Evolutionary conservation across 108 stramenopile species (phyloP).

Genomic region (Stephanodiscus triporus): DNA sequence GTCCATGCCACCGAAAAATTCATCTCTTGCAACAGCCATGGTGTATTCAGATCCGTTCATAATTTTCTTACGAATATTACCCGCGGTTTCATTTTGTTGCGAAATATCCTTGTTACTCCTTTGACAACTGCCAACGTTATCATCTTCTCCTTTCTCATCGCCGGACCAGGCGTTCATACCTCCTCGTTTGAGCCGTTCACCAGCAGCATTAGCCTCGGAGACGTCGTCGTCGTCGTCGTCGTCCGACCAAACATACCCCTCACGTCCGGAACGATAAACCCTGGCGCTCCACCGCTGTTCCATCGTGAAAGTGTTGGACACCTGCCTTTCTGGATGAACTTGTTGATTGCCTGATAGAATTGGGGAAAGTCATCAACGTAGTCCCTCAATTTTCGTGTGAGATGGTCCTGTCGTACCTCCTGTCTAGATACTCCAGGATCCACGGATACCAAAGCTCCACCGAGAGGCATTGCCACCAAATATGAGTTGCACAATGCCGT

Average conservation of each 20-base stretch:
- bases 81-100: not conserved
- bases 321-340: too few species aligned
- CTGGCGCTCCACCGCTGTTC: too few species aligned
- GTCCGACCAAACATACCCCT: constrained; percentile 50
- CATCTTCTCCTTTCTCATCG: constrained; percentile 20
- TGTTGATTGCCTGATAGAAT: too few species aligned
- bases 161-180: constrained; percentile 8
- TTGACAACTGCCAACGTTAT: constrained; percentile 11
- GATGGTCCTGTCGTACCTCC: too few species aligned
- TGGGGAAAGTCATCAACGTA: too few species aligned
- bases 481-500: too few species aligned
- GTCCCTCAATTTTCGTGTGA: too few species aligned
- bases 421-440: too few species aligned
- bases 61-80: constrained; percentile 11
- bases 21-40: constrained; percentile 33
- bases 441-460: too few species aligned
- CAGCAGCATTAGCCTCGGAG: not conserved
- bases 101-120: not conserved
- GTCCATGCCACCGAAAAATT: constrained; percentile 62
- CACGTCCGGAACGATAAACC: too few species aligned
- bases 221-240: constrained; percentile 15
- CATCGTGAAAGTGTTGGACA: too few species aligned
- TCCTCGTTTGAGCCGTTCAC: not conserved
- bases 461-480: too few species aligned
- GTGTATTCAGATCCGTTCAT: constrained; percentile 19